Conservation (phyloP, 306 rosid species). For the Lagenaria siceraria region DNA sequence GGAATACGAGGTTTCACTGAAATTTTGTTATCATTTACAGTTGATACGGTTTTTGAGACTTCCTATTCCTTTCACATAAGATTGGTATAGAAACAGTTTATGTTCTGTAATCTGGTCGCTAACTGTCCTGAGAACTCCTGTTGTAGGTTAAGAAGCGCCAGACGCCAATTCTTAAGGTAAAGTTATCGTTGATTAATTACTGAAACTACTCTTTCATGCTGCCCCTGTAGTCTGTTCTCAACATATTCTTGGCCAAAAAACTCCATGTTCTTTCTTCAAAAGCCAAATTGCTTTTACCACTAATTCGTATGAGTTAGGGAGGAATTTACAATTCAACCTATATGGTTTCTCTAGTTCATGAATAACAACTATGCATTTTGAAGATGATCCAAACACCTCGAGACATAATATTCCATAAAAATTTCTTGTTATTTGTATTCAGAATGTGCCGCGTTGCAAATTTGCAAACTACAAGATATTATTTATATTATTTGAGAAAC, state of each 20-base stretch:
- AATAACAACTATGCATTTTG: too few relatives aligned
- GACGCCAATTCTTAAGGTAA: conserved; percentile 75
- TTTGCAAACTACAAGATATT: too few relatives aligned
- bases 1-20: conserved; percentile 36
- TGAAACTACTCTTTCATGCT: neutral
- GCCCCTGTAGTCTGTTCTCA: neutral
- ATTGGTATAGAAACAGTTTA: neutral
- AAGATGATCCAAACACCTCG: too few relatives aligned
- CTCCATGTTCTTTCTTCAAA: too few relatives aligned
- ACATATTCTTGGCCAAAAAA: neutral
- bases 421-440: too few relatives aligned
- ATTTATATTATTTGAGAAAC: too few relatives aligned
- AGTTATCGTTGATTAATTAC: neutral
- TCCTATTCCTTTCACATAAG: neutral
- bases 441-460: too few relatives aligned
- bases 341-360: too few relatives aligned
- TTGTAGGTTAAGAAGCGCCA: conserved; percentile 62
- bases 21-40: neutral
- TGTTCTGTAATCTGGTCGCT: neutral
- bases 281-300: too few relatives aligned
- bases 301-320: too few relatives aligned
- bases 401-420: too few relatives aligned
- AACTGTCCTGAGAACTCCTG: conserved; percentile 11
- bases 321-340: too few relatives aligned
- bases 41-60: neutral